Conservation (phyloP, 2,329 filamentous ascomycete genomes). For the Zasmidium cellare region DNA sequence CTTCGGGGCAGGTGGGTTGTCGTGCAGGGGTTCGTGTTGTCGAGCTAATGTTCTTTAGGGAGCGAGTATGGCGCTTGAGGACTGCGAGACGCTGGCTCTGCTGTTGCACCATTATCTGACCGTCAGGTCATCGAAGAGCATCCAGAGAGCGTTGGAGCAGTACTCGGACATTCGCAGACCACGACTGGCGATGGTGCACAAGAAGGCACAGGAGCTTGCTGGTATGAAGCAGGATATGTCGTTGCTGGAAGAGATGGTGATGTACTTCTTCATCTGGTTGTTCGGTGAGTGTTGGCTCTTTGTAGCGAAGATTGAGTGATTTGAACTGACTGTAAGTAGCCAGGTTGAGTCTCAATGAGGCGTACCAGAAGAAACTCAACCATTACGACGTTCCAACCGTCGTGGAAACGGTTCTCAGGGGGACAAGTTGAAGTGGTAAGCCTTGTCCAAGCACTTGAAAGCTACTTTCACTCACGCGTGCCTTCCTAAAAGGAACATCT, state of each 20-base stretch:
- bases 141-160: slow-evolving; percentile 2
- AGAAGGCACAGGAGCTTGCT: slow-evolving; percentile 10
- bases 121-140: not conserved
- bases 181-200: slow-evolving; percentile 4
- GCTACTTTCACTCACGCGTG: not conserved
- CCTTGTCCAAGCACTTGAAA: not conserved
- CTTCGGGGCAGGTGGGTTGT: not conserved
- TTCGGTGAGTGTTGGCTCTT: not conserved
- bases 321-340: not conserved
- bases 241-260: slow-evolving; percentile 9
- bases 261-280: slow-evolving; percentile 16
- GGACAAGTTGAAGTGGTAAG: too few relatives aligned
- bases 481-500: not conserved
- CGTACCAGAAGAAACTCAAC: slow-evolving; percentile 1
- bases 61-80: not conserved
- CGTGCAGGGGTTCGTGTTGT: too few relatives aligned
- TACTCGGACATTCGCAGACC: slow-evolving; percentile 13
- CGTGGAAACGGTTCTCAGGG: not conserved
- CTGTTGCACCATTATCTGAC: not conserved
- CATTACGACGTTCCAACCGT: not conserved
- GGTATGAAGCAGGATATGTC: slow-evolving; percentile 16
- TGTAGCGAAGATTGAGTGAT: too few relatives aligned
- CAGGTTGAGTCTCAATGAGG: not conserved
- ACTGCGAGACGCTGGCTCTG: not conserved
- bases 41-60: not conserved